These are phyloP conservation scores for Pseudovirgaria hyperparasitica DNA, from an alignment of 2,329 filamentous ascomycete species.

Conservation along the genomic window DNA sequence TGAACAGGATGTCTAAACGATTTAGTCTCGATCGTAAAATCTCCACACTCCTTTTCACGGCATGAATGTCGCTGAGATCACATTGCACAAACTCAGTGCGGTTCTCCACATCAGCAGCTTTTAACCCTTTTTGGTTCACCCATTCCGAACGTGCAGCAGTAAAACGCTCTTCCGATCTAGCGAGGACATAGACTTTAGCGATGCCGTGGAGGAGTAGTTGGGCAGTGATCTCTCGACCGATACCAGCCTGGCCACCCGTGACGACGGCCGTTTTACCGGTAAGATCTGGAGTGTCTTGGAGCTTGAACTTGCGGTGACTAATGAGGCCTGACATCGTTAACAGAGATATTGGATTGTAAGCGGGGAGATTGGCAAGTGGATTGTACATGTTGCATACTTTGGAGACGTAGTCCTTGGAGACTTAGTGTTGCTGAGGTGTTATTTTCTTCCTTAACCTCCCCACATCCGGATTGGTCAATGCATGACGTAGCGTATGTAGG, in stretches of 20 bases:
- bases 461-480: not conserved
- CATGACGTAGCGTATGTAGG: not conserved
- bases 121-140: conserved; percentile 8
- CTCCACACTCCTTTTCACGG: conserved; percentile 11
- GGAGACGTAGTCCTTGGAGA: not conserved
- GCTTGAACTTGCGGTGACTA: conserved; percentile 15
- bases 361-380: conserved; percentile 4
- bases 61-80: conserved; percentile 16
- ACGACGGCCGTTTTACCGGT: conserved; percentile 17
- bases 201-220: conserved; percentile 19
- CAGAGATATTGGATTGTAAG: conserved; percentile 4
- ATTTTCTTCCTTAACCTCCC: not conserved
- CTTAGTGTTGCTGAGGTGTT: not conserved
- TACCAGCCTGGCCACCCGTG: conserved; percentile 19
- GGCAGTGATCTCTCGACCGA: conserved; percentile 19
- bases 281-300: conserved; percentile 14
- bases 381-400: conserved; percentile 2
- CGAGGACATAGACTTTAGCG: conserved; percentile 16
- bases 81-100: conserved; percentile 16
- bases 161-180: conserved; percentile 13
- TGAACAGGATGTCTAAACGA: conserved; percentile 19
- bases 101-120: conserved; percentile 8
- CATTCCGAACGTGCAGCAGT: conserved; percentile 12
- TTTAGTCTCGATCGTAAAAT: conserved; percentile 10
- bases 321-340: conserved; percentile 14